Percentiles rank a stretch among this genome's conserved stretches.
Evolutionary conservation across 192 early-diverging fungal genomes (phyloP).

Genomic region (Rhizophagus sp.): DNA sequence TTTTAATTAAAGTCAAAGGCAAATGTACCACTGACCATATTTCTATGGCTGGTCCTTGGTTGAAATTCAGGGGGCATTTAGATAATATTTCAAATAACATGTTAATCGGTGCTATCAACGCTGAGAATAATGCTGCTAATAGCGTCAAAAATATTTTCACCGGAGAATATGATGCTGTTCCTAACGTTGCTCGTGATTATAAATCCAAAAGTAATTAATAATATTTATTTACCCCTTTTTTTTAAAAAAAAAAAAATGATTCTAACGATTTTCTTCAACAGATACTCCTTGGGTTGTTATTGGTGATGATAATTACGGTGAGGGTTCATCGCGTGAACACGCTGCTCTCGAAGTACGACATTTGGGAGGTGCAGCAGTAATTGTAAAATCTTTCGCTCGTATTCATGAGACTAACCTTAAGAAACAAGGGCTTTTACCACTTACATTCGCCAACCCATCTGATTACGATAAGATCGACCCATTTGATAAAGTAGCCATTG

Average conservation of each 20-base stretch:
- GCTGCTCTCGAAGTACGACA: constrained; percentile 97
- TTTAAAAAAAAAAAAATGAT: not conserved
- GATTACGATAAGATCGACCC: constrained; percentile 94
- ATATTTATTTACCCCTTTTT: not conserved
- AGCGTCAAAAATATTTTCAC: constrained; percentile 71
- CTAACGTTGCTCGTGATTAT: constrained; percentile 92
- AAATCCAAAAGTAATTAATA: constrained; percentile 68
- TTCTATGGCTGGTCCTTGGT: constrained; percentile 87
- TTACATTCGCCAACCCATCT: constrained; percentile 90
- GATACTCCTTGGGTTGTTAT: constrained; percentile 84
- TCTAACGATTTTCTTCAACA: not conserved
- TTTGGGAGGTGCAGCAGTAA: constrained; percentile 90
- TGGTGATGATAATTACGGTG: constrained; percentile 99
- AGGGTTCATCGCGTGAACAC: constrained; percentile 99
- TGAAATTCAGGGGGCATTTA: constrained; percentile 96
- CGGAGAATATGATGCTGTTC: constrained; percentile 85
- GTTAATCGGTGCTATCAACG: constrained; percentile 96
- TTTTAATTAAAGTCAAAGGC: constrained; percentile 95
- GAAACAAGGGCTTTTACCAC: constrained; percentile 98
- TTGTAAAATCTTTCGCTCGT: constrained; percentile 96
- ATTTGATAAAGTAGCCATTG: constrained; percentile 82
- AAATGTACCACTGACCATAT: constrained; percentile 99
- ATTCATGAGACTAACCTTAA: constrained; percentile 99
- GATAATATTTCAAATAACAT: constrained; percentile 99
- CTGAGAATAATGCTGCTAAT: constrained; percentile 81